Conservation (phyloP, 108 stramenopile species). For the Nitzschia palea region DNA sequence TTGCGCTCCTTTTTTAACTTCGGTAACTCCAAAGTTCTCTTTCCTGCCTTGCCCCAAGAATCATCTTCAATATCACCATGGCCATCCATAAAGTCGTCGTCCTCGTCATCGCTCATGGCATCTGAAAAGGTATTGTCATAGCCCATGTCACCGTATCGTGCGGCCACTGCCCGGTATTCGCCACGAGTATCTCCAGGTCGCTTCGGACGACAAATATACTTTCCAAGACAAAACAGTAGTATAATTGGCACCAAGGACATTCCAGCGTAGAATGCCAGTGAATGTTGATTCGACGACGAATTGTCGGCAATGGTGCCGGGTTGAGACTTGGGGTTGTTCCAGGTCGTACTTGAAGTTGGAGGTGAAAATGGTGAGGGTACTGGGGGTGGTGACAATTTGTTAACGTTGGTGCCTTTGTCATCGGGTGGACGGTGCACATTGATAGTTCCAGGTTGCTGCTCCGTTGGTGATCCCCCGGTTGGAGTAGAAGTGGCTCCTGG, state of each 20-base stretch:
- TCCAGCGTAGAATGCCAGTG: neutral
- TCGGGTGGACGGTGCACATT: no score
- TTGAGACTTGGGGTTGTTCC: no score
- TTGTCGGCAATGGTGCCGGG: no score
- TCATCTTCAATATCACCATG: conserved; percentile 23
- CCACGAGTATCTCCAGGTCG: conserved; percentile 5
- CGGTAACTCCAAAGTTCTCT: conserved; percentile 17
- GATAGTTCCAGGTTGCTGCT: no score
- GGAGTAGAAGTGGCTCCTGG: no score
- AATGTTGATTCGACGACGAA: no score
- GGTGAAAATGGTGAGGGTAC: no score
- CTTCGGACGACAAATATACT: conserved; percentile 1
- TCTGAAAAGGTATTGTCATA: conserved; percentile 33
- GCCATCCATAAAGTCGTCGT: conserved; percentile 7
- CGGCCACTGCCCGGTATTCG: conserved; percentile 27
- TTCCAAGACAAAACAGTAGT: conserved; percentile 2
- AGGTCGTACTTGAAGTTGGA: no score
- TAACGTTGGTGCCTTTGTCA: no score
- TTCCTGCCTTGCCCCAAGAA: conserved; percentile 29
- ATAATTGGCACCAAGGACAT: conserved; percentile 11
- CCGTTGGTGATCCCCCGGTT: no score
- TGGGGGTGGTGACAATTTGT: no score
- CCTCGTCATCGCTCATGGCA: conserved; percentile 16
- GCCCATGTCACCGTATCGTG: conserved; percentile 20
- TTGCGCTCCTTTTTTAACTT: conserved; percentile 1